Percentiles rank a stretch among this genome's conserved stretches.
Evolutionary conservation across 2,329 filamentous ascomycete species (phyloP).

Genomic region (Stemphylium lycopersici): DNA sequence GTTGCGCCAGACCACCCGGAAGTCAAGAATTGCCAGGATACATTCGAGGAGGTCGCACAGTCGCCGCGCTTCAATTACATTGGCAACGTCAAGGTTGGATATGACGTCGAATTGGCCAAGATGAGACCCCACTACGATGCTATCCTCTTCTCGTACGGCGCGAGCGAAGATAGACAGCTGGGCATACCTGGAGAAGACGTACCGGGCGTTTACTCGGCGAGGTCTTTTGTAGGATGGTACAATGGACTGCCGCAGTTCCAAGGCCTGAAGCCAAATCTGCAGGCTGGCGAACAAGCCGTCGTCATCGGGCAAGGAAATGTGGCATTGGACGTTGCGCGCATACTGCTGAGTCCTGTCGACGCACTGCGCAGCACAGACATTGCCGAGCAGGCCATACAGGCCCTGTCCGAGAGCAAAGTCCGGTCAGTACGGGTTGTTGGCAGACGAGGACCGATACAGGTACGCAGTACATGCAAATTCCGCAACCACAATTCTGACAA

Average conservation of each 20-base stretch:
- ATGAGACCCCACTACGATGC: slow-evolving; percentile 88
- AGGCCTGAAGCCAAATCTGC: slow-evolving; percentile 73
- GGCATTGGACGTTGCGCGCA: slow-evolving; percentile 88
- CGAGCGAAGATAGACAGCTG: slow-evolving; percentile 79
- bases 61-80: slow-evolving; percentile 87
- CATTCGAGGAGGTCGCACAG: slow-evolving; percentile 84
- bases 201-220: slow-evolving; percentile 80
- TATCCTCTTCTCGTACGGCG: slow-evolving; percentile 90
- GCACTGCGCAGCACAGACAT: slow-evolving; percentile 84
- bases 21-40: slow-evolving; percentile 98
- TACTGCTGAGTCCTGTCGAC: slow-evolving; percentile 78
- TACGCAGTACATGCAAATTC: slow-evolving; percentile 42
- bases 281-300: slow-evolving; percentile 78
- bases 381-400: slow-evolving; percentile 78
- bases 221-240: slow-evolving; percentile 97
- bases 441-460: slow-evolving; percentile 85
- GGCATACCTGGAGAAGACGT: slow-evolving; percentile 81
- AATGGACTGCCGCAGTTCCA: slow-evolving; percentile 89
- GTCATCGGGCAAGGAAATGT: slow-evolving; percentile 97
- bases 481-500: not conserved
- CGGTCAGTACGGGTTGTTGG: slow-evolving; percentile 87
- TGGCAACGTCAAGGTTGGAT: slow-evolving; percentile 84
- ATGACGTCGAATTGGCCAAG: slow-evolving; percentile 67
- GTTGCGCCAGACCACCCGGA: slow-evolving; percentile 99
- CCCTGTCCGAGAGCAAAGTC: slow-evolving; percentile 73